A percentile compares a stretch with the other conserved stretches of the same genome.
Evolutionary conservation across 805 yeast genomes (phyloP).

Genomic region (Ogataea methanolica): DNA sequence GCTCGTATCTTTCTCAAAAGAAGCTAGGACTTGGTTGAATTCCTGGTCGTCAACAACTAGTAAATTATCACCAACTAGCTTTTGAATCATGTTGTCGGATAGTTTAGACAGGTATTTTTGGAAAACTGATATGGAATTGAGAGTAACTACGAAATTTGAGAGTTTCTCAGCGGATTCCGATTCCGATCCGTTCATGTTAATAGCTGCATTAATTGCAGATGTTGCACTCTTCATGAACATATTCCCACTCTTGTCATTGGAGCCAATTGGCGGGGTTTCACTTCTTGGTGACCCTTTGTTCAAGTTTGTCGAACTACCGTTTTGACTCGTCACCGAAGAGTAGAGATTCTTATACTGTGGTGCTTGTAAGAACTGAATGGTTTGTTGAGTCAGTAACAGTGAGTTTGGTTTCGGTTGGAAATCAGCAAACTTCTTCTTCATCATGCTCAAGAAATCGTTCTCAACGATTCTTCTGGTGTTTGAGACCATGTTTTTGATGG

Average conservation of each 20-base stretch:
- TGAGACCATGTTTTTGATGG: conserved; percentile 50
- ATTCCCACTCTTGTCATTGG: conserved; percentile 16
- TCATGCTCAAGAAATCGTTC: conserved; percentile 55
- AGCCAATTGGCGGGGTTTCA: conserved; percentile 27
- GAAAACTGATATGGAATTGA: conserved; percentile 70
- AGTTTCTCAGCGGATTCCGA: conserved; percentile 45
- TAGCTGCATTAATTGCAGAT: conserved; percentile 31
- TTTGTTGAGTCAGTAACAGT: conserved; percentile 21
- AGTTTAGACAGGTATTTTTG: conserved; percentile 53
- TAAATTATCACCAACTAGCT: conserved; percentile 24
- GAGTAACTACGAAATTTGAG: conserved; percentile 56
- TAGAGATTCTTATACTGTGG: conserved; percentile 6
- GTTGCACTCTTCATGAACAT: conserved; percentile 41
- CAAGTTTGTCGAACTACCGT: conserved; percentile 20
- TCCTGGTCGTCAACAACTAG: conserved; percentile 31
- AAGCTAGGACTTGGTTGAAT: conserved; percentile 16
- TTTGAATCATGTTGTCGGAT: conserved; percentile 35
- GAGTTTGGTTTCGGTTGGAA: conserved; percentile 36
- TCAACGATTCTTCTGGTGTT: conserved; percentile 58
- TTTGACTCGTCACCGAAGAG: conserved; percentile 9
- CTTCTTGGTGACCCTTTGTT: conserved; percentile 24
- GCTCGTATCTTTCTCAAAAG: conserved; percentile 17
- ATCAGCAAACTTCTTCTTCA: conserved; percentile 43
- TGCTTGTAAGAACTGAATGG: conserved; percentile 15
- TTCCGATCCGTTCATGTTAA: conserved; percentile 32